These are phyloP conservation scores for Golubevia pallescens DNA, from an alignment of 1,284 basidiomycete species.

Conservation along the genomic window DNA sequence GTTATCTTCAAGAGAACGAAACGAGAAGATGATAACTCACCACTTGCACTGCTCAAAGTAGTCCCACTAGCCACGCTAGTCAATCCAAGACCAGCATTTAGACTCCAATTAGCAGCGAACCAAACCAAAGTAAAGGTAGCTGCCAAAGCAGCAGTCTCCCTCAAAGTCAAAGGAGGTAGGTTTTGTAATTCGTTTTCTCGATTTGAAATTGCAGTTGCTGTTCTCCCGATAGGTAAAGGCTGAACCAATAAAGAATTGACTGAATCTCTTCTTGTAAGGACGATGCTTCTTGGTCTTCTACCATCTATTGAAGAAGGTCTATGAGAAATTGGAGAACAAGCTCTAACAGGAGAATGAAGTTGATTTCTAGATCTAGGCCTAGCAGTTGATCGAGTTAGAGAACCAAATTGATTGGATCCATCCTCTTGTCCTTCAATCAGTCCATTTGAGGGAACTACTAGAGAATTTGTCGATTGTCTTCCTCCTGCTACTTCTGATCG, in stretches of 20 bases:
- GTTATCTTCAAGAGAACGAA: slow-evolving; percentile 4
- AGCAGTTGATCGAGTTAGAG: background rate
- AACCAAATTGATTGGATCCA: background rate
- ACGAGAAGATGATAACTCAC: background rate
- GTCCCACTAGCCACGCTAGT: slow-evolving; percentile 60
- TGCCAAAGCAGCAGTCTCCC: slow-evolving; percentile 44
- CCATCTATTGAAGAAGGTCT: slow-evolving; percentile 59
- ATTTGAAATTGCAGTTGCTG: no score
- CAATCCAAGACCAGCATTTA: slow-evolving; percentile 50
- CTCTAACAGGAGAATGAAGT: background rate
- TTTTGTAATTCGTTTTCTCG: background rate
- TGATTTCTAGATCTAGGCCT: background rate
- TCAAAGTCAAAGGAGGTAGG: slow-evolving; percentile 46
- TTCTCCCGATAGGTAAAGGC: no score
- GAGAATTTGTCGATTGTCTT: background rate
- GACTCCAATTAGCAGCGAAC: slow-evolving; percentile 61
- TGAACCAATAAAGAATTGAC: no score
- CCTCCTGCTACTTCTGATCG: background rate
- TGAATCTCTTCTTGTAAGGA: background rate
- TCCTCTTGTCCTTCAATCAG: background rate
- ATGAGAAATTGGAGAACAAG: background rate
- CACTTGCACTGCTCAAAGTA: slow-evolving; percentile 71
- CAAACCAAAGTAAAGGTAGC: slow-evolving; percentile 56
- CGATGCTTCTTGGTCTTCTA: slow-evolving; percentile 30
- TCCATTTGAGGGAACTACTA: slow-evolving; percentile 4